Evolutionary conservation across 78 protist genomes (phyloP).

Genomic region (Tieghemostelium lacteum): DNA sequence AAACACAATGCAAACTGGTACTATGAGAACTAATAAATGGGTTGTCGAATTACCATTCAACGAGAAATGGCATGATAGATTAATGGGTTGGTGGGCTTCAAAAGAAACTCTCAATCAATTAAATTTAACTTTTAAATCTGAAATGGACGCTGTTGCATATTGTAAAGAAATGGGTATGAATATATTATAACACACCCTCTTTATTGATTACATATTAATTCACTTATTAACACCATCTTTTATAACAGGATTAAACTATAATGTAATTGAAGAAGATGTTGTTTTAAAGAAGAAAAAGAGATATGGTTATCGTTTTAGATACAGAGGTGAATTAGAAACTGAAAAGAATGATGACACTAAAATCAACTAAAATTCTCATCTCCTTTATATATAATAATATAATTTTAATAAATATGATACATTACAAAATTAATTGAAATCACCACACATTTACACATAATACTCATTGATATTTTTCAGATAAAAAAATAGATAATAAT

Average conservation of each 20-base stretch:
- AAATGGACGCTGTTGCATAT: constrained; percentile 54
- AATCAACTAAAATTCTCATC: constrained; percentile 33
- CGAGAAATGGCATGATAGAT: constrained; percentile 60
- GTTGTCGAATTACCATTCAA: constrained; percentile 42
- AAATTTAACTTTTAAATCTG: constrained; percentile 37
- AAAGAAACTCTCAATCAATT: constrained; percentile 66
- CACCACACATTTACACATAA: no score
- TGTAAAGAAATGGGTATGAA: constrained; percentile 67
- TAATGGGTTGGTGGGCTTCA: constrained; percentile 80
- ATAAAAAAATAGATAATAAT: no score
- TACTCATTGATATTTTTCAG: no score
- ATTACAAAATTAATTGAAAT: no score
- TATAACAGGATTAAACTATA: constrained; percentile 66
- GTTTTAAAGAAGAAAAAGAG: constrained; percentile 45
- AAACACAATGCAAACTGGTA: constrained; percentile 74
- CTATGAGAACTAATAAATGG: constrained; percentile 53
- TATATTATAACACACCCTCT: neutral
- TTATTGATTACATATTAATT: neutral
- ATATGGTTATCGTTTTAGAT: constrained; percentile 69
- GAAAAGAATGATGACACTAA: neutral
- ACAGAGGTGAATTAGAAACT: constrained; percentile 54
- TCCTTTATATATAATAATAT: no score
- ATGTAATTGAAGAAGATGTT: constrained; percentile 36
- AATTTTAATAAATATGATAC: no score
- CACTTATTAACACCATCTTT: no score